Conservation (phyloP, 345 rosid genomes). For the Brassica cretica region DNA sequence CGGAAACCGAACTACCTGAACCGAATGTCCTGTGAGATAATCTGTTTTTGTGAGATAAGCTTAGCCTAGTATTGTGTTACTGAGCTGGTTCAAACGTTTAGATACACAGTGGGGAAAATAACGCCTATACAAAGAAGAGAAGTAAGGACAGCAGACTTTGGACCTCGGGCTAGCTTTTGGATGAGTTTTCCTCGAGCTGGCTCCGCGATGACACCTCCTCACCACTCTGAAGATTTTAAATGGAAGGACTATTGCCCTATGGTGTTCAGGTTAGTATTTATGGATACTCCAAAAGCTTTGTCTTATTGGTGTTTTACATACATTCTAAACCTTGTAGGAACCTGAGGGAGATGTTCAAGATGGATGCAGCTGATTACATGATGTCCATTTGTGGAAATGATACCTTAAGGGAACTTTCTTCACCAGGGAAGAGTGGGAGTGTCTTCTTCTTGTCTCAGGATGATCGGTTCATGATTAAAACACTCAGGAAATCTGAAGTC, state of each 20-base stretch:
- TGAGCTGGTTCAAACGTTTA: constrained; percentile 38
- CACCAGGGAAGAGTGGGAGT: constrained; percentile 98
- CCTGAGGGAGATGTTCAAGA: constrained; percentile 97
- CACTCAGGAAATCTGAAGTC: constrained; percentile 94
- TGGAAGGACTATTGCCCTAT: constrained; percentile 99
- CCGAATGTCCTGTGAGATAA: no score
- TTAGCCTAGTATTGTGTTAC: neutral
- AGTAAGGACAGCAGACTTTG: constrained; percentile 87
- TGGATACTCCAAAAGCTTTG: neutral
- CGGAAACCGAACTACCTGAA: no score
- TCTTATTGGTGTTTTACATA: neutral
- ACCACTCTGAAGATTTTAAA: constrained; percentile 87
- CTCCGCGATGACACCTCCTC: constrained; percentile 88
- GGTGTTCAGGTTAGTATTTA: constrained; percentile 79
- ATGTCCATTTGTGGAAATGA: constrained; percentile 98
- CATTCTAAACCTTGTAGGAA: constrained; percentile 55
- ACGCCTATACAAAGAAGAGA: constrained; percentile 92
- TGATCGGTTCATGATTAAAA: constrained; percentile 97
- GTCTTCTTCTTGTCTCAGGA: constrained; percentile 96
- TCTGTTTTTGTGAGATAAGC: no score
- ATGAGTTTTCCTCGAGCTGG: constrained; percentile 93
- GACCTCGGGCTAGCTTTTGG: constrained; percentile 96
- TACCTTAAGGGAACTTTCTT: constrained; percentile 95
- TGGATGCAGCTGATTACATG: constrained; percentile 98
- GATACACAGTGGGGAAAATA: constrained; percentile 97